Base-by-base conservation (phyloP, 2,329 filamentous ascomycete species). In the Coniochaeta ligniaria region DNA sequence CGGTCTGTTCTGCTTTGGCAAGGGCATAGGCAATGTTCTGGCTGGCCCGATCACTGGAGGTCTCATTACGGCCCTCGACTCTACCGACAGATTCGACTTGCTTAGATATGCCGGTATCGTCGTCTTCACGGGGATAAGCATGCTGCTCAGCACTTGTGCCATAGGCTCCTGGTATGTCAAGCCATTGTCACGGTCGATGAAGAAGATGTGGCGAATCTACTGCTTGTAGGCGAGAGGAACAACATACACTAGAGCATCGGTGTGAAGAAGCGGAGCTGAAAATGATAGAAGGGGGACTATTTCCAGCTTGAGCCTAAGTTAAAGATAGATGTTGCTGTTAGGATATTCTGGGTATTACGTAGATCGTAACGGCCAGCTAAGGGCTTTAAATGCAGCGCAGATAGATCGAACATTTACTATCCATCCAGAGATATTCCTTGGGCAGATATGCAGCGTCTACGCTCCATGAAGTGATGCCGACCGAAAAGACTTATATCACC, bases 11-110 rank as follows among this genome's bases (percentile, higher is more conserved):
- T 47, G 43, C 43, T 20, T 47, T 14, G 66, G 66, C 1, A 70
- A 70, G 54, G 70, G 70, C 1, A 64, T 71, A 14, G 68, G 69
- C 2, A 71, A 71, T 16, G 65, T 71, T 41, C 61, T 63, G 1
- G 70, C 65, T 0, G 69, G 68, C 0, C 69, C 70, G 2, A 63
- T 71, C n/a, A 65, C 66, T 1, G 66, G 66, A 0, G 61, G 55
- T 1, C 57, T 71, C 22, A 45, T 69, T 54, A 63, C 63, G 1
- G 60, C 33, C 8, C 35, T 26, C 8, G 36, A 20, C n/a, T 16
- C 56, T 3, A n/a, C 35, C 6, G 22, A 22, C 17, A 20, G 31
- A 2, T 17, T 47, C 20, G 43, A 26, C 43, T 22, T 26, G 43
- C 20, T 20, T 6, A 20, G 8, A 47, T 47, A 47, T 14, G n/a